phyloP scores from a whole-genome alignment of 192 early-diverging fungal genomes.

The Rhizophagus sp. region DNA sequence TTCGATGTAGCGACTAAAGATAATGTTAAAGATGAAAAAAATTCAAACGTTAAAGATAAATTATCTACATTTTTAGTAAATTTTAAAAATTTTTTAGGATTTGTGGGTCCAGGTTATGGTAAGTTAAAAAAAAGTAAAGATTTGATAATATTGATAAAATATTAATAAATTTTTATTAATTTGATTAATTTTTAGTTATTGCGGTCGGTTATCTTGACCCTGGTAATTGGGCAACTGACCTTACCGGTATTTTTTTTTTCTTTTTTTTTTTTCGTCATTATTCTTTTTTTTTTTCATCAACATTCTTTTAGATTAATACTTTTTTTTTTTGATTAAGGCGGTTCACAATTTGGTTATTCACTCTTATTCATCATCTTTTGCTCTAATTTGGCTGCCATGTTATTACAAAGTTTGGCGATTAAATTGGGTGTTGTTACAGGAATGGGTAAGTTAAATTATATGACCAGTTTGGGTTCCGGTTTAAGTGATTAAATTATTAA shows the following conservation, averaged over 20 bases:
- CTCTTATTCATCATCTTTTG: conserved; percentile 72
- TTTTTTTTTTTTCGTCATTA: not conserved
- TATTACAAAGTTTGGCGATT: conserved; percentile 76
- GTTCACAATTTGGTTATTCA: conserved; percentile 72
- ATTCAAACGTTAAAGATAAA: not conserved
- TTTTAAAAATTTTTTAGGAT: conserved; percentile 44
- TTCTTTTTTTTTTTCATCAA: not conserved
- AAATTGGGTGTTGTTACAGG: conserved; percentile 77
- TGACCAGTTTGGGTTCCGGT: no score
- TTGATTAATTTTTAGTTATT: conserved; percentile 34
- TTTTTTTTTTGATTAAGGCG: conserved; percentile 47
- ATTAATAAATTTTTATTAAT: no score
- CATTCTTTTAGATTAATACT: not conserved
- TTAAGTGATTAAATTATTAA: not conserved
- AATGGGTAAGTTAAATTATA: conserved; percentile 37
- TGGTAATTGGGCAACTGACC: conserved; percentile 86
- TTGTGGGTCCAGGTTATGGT: conserved; percentile 51
- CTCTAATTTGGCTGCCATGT: conserved; percentile 74
- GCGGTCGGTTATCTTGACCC: conserved; percentile 79
- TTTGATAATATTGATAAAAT: no score
- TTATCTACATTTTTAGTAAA: not conserved
- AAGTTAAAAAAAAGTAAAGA: conserved; percentile 22
- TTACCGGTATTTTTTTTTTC: conserved; percentile 41
- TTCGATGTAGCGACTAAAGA: not conserved
- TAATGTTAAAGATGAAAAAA: not conserved